phyloP scores from a whole-genome alignment of 331 rosid genomes.

The Telfairia occidentalis region DNA sequence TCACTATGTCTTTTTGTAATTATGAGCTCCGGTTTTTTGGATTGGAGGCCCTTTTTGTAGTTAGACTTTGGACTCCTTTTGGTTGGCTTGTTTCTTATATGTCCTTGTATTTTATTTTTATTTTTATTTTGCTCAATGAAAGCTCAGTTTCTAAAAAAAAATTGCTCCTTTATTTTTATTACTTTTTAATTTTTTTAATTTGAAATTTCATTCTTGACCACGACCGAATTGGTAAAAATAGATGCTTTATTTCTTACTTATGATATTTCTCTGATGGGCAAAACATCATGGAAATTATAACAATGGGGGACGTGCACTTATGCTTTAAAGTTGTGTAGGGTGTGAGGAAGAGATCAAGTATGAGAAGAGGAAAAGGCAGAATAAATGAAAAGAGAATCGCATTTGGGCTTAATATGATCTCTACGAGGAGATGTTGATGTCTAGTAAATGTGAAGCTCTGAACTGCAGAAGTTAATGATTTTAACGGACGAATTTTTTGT shows the following conservation, averaged over 20 bases:
- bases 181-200: neutral
- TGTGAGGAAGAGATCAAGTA: neutral
- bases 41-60: no score
- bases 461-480: neutral
- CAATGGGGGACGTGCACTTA: neutral
- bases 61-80: no score
- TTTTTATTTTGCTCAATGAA: no score
- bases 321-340: neutral
- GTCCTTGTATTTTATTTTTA: no score
- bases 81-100: no score
- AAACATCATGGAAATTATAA: neutral
- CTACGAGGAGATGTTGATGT: neutral
- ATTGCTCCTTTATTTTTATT: neutral
- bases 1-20: no score
- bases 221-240: neutral
- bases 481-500: neutral
- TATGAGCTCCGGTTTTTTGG: no score
- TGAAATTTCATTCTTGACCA: neutral
- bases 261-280: neutral
- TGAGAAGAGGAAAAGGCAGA: neutral
- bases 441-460: neutral
- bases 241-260: neutral
- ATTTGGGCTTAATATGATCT: neutral
- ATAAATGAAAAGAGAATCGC: neutral
- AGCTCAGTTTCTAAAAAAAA: no score